Base-by-base conservation (phyloP, 352 stramenopile species). In the Phytophthora pistaciae region DNA sequence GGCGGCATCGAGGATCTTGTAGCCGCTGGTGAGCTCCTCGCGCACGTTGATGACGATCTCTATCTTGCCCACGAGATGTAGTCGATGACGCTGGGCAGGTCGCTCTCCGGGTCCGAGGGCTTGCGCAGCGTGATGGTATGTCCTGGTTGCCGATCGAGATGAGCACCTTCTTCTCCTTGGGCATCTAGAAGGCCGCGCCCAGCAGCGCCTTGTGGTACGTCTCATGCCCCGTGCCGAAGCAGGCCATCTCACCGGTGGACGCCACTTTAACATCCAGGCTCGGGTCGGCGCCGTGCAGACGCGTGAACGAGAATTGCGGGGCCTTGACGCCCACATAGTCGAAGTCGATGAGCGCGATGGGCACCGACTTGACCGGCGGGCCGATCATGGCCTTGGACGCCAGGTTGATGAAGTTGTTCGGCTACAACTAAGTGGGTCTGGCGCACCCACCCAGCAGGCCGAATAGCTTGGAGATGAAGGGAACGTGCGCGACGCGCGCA, bases 391-490 rank as follows among this genome's bases (percentile, higher is more conserved):
- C 95, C 76, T 92, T 93, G 29, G 97, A 99, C 21, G 98, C 97
- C 38, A 99, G 81, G 65, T 95, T 98, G 85, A 99, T 99, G 77
- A 99, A 99, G 83, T 99, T 99, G 66, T n/a, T n/a, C n/a, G n/a
- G n/a, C n/a, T n/a, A n/a, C n/a, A n/a, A n/a, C n/a, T n/a, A n/a
- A n/a, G n/a, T n/a, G n/a, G n/a, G n/a, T n/a, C n/a, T n/a, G n/a
- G n/a, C n/a, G n/a, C n/a, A n/a, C n/a, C n/a, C n/a, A n/a, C n/a
- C n/a, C n/a, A n/a, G n/a, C n/a, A 97, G 78, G 76, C 98, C 93
- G 63, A 99, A 96, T 5, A 98, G 99, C 89, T 99, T 99, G 73
- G 93, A 99, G 64, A 99, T 98, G 87, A 99, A 99, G 98, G 98
- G 88, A 99, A 99, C 42, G 97, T 99, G 65, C 98, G 95, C 79